phyloP scores from a whole-genome alignment of 352 stramenopile genomes.

The Globisporangium spinosum region DNA sequence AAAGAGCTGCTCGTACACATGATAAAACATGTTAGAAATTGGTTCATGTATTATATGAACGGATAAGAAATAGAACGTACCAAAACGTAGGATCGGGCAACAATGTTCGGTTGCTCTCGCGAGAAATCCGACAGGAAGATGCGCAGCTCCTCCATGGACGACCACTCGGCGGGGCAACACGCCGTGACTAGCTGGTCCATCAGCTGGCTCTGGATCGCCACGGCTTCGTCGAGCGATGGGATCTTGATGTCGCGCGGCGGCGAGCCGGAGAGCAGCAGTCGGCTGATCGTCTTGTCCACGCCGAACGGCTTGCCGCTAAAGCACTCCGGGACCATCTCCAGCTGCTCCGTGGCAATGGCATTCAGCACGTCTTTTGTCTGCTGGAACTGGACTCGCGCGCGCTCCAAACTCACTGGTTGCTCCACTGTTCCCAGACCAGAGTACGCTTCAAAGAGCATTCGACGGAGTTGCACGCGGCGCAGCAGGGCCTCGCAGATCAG shows the following conservation, averaged over 20 bases:
- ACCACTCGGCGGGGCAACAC: constrained; percentile 58
- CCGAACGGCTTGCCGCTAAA: constrained; percentile 67
- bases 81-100: constrained; percentile 79
- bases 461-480: constrained; percentile 51
- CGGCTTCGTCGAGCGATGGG: constrained; percentile 43
- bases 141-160: constrained; percentile 77
- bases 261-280: constrained; percentile 60
- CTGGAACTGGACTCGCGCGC: constrained; percentile 38
- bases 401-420: constrained; percentile 33
- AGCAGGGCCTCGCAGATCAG: constrained; percentile 65
- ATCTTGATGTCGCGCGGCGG: constrained; percentile 74
- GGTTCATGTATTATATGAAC: neutral
- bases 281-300: constrained; percentile 74
- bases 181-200: constrained; percentile 51
- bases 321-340: constrained; percentile 65
- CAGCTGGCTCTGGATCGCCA: constrained; percentile 50
- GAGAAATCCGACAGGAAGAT: constrained; percentile 79
- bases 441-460: constrained; percentile 42
- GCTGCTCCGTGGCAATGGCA: constrained; percentile 42
- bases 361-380: constrained; percentile 41
- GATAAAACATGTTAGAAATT: neutral
- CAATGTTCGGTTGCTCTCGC: constrained; percentile 57
- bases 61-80: constrained; percentile 44
- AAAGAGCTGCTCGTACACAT: constrained; percentile 43
- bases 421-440: constrained; percentile 46